These are phyloP conservation scores for Albugo laibachii DNA, from an alignment of 352 stramenopile genomes.

Conservation along the genomic window DNA sequence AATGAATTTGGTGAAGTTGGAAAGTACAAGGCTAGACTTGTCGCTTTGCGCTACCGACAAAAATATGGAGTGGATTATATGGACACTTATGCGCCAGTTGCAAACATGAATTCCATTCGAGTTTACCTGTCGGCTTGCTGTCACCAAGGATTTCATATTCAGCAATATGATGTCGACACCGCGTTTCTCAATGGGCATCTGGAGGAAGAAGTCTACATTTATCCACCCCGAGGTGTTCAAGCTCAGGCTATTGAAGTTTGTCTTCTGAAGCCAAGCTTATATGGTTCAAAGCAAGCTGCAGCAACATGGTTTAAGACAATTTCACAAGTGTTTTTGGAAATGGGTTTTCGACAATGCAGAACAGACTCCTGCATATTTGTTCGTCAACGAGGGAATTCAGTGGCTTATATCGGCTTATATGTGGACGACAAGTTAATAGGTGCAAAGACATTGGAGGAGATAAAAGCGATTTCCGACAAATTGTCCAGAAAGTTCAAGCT, in stretches of 20 bases:
- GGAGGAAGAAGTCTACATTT: slow-evolving; percentile 9
- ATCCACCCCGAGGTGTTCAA: neutral
- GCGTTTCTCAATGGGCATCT: slow-evolving; percentile 6
- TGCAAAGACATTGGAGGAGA: neutral
- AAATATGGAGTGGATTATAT: slow-evolving; percentile 8
- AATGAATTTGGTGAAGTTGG: slow-evolving; percentile 5
- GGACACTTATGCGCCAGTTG: slow-evolving; percentile 12
- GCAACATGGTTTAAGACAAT: slow-evolving; percentile 13
- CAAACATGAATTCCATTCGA: slow-evolving; percentile 8
- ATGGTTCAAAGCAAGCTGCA: slow-evolving; percentile 17
- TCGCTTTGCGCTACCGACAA: slow-evolving; percentile 11
- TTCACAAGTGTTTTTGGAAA: slow-evolving; percentile 6
- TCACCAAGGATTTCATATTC: slow-evolving; percentile 2
- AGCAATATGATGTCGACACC: slow-evolving; percentile 8
- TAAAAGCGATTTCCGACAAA: neutral
- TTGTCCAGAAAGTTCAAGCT: too few relatives aligned
- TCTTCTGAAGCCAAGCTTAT: slow-evolving; percentile 8
- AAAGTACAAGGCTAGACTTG: slow-evolving; percentile 12
- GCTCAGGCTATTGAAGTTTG: neutral
- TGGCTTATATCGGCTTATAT: neutral
- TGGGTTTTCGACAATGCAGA: slow-evolving; percentile 1
- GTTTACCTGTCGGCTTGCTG: slow-evolving; percentile 11
- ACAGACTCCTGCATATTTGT: neutral
- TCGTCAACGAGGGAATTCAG: neutral
- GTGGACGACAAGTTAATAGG: neutral